Percentiles rank a stretch among this genome's conserved stretches.
Evolutionary conservation across 176 grass and related monocot species (phyloP).

Genomic region (Themeda triandra): DNA sequence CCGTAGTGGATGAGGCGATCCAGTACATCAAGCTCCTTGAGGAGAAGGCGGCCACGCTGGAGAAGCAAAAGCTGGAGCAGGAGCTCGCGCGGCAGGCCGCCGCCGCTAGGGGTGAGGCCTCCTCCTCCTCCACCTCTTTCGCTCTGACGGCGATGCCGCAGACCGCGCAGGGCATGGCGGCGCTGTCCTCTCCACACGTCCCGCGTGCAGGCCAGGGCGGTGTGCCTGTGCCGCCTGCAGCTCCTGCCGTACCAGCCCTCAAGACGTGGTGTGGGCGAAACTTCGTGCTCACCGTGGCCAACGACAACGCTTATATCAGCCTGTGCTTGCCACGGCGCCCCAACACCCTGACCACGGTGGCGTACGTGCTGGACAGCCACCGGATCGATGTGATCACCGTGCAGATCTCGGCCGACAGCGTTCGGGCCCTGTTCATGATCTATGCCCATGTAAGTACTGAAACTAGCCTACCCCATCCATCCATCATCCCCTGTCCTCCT

Average conservation of each 20-base stretch:
- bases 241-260: background rate
- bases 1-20: slow-evolving; percentile 55
- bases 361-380: slow-evolving; percentile 54
- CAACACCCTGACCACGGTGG: slow-evolving; percentile 24
- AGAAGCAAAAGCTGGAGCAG: slow-evolving; percentile 7
- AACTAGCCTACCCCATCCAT: too few species aligned
- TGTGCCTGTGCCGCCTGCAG: background rate
- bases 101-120: background rate
- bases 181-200: background rate
- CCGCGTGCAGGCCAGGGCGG: background rate
- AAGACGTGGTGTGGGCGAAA: slow-evolving; percentile 60
- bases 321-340: slow-evolving; percentile 18
- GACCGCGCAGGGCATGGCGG: background rate
- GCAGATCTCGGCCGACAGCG: slow-evolving; percentile 24
- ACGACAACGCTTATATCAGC: slow-evolving; percentile 45
- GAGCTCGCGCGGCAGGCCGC: background rate
- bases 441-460: background rate
- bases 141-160: background rate
- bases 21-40: slow-evolving; percentile 59
- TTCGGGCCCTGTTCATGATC: slow-evolving; percentile 42
- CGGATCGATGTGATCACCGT: slow-evolving; percentile 46
- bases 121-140: slow-evolving; percentile 3
- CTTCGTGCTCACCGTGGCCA: slow-evolving; percentile 45
- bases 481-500: too few species aligned
- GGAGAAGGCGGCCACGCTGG: slow-evolving; percentile 26